These are phyloP conservation scores for Metarhizium robertsii DNA, from an alignment of 2,329 filamentous ascomycete genomes.

Conservation along the genomic window DNA sequence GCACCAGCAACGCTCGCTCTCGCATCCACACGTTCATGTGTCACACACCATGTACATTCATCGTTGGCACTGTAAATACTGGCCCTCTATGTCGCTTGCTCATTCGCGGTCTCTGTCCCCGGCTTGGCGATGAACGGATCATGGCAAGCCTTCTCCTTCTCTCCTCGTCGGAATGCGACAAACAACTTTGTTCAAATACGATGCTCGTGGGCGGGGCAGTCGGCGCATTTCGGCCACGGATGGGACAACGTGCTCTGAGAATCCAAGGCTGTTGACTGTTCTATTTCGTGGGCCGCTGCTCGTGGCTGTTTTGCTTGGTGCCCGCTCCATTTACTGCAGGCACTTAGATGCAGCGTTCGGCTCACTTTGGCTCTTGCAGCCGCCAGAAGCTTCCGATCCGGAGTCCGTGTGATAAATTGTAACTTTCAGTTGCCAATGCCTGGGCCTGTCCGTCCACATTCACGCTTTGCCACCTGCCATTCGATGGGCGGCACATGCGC, in stretches of 20 bases:
- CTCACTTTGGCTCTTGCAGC: no score
- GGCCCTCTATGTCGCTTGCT: no score
- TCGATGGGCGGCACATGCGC: not conserved
- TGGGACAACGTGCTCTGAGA: slow-evolving; percentile 14
- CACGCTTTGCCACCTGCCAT: not conserved
- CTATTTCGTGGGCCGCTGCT: not conserved
- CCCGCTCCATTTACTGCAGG: slow-evolving; percentile 4
- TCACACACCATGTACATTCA: no score
- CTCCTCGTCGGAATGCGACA: not conserved
- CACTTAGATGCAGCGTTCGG: not conserved
- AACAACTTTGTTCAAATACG: not conserved
- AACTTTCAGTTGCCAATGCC: not conserved
- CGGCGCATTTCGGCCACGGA: slow-evolving; percentile 16
- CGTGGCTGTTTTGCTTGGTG: slow-evolving; percentile 5
- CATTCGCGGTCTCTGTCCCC: no score
- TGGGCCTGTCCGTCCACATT: not conserved
- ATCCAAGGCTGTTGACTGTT: slow-evolving; percentile 3
- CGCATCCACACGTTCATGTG: not conserved
- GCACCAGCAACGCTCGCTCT: not conserved
- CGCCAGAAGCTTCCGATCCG: not conserved
- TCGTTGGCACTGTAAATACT: no score
- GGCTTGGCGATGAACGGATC: no score
- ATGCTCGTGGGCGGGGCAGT: slow-evolving; percentile 6
- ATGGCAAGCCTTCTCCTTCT: not conserved
- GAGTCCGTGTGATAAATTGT: not conserved